Conservation (phyloP, 1,284 basidiomycete species). For the Polyporus tsugae region DNA sequence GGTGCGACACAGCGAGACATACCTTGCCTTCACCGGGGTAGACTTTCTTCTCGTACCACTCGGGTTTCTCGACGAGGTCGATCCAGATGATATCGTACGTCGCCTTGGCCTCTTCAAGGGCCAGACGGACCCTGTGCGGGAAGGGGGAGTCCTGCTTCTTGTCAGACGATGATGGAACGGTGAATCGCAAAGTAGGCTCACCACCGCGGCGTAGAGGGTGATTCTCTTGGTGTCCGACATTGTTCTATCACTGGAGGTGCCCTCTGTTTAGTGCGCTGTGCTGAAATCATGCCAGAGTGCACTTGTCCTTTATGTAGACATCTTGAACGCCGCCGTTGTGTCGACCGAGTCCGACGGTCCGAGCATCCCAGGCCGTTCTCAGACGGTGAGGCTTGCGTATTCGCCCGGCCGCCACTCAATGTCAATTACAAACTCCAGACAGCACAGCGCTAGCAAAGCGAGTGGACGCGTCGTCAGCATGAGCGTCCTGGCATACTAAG, state of each 20-base stretch:
- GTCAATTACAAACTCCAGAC: not conserved
- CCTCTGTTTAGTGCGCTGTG: not conserved
- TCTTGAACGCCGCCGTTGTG: not conserved
- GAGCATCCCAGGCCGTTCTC: not conserved
- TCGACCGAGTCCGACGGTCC: not conserved
- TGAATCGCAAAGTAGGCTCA: slow-evolving; percentile 30
- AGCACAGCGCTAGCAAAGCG: not conserved
- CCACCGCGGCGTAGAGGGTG: slow-evolving; percentile 59
- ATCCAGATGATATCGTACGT: slow-evolving; percentile 60
- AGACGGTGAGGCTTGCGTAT: not conserved
- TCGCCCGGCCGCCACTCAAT: not conserved
- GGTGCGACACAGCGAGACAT: not conserved
- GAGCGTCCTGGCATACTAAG: not conserved
- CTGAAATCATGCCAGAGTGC: not conserved
- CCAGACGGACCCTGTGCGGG: slow-evolving; percentile 43
- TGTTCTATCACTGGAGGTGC: not conserved
- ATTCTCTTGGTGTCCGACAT: slow-evolving; percentile 38
- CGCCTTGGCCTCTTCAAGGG: slow-evolving; percentile 61
- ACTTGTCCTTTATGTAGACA: not conserved
- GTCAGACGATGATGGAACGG: not conserved
- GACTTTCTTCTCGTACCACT: slow-evolving; percentile 67
- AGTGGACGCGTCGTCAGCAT: not conserved
- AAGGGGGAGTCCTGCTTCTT: slow-evolving; percentile 15
- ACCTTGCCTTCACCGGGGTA: slow-evolving; percentile 68
- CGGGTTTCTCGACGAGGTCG: slow-evolving; percentile 69